Evolutionary conservation across 202 grass and related monocot genomes (phyloP), one percentile per base, ranked within the genome.

Genomic region (Hordeum pubiflorum): DNA sequence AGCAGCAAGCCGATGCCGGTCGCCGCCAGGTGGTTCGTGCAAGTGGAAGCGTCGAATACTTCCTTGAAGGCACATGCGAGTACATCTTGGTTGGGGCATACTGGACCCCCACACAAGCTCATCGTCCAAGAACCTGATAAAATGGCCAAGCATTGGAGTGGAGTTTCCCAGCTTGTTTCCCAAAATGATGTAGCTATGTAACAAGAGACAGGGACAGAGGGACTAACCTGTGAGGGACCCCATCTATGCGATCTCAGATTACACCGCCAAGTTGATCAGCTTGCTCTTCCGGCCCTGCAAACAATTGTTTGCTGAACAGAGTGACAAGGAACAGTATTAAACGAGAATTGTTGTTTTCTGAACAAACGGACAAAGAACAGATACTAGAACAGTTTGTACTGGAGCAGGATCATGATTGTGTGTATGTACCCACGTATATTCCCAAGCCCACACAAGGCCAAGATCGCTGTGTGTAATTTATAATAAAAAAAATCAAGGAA

Each of bases 1-100:
- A 97, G 12, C n/a, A 86, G 29, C 5, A 36, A n/a, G 11, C 7
- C 27, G n/a, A 82, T 31, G 32, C 18, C 82, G 14, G 46, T 57
- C 27, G 57, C 63, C 12, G 84, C 22, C 5, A 92, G 77, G 68
- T 94, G 89, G 44, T 97, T 94, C 33, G 55, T 33, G 79, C 92
- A 97, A 58, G 90, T 86, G 24, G 90, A 94, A 37, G 91, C 87
- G 59, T 89, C 39, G 10, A 91, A 69, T 23, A 86, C 21, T 65
- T 54, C 68, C 5, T 10, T 5, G 7, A 86, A 27, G 15, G 62
- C 63, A 18, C 88, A 94, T 43, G 79, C 41, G 46, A 18, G 34
- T 0, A 2, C 59, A 58, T 24, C 36, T 84, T 81, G 56, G 15
- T 82, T 22, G 21, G 79, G 73, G 69, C 87, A 91, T 20, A 87